Evolutionary conservation across 805 yeast species (phyloP), one percentile per base, ranked within the genome.

Genomic region (Kluyveromyces dobzhanskii): DNA sequence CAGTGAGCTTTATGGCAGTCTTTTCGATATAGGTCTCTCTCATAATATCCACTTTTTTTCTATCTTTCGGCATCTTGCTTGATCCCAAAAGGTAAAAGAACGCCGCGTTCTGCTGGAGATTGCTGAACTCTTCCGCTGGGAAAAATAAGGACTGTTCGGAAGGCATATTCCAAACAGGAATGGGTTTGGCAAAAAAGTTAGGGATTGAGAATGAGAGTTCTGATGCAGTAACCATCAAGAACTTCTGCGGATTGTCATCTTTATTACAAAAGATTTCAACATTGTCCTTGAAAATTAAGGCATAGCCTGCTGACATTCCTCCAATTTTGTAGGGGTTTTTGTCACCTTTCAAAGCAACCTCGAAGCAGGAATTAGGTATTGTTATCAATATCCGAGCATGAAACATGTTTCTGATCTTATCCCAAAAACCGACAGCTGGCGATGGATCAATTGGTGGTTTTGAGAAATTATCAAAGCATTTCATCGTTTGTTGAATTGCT

Each of bases 361-460:
- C 73, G 32, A 83, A 65, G 10, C 76, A 72, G 1, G 71, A 64
- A 17, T 73, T 58, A 2, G 61, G 60, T 69, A 84, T 73, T 12
- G 61, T 53, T 40, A 86, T 67, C 2, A 57, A 59, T 38, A 80
- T 60, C 14, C 75, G 71, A 0, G 95, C 94, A 62, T 88, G 97
- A 49, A 86, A 64, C 12, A 81, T 67, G 21, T 78, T 69, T 36
- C 95, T 65, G 19, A 86, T 60, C 56, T 87, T 90, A 59, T 88
- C 97, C 97, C 97, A 88, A 48, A 87, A 79, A 0, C 97, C 97
- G 11, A 86, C 62, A 48, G 81, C 82, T 3, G 76, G 72, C 2
- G 95, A 85, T 0, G 88, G 88, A 56, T 88, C 97, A 12, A 83
- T 62, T 0, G 94, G 95, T 0, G 95, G 94, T 56, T 90, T 88